Base-by-base conservation (phyloP, 2,329 filamentous ascomycete species). In the Aspergillus felis region DNA sequence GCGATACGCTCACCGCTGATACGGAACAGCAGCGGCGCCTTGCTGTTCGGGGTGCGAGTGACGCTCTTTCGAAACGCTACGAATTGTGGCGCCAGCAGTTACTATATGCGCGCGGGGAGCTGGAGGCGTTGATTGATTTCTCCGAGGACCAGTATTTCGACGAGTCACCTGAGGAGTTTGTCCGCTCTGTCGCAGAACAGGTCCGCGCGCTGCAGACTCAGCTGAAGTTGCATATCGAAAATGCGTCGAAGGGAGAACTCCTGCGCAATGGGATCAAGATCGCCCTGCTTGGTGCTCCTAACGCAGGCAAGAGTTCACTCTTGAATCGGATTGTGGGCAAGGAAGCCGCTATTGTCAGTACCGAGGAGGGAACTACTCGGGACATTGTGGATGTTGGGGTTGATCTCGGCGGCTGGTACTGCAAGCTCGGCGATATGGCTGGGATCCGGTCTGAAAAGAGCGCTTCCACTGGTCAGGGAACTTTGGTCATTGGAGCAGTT, bases 61-160 rank as follows among this genome's bases (percentile, higher is more conserved):
- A 87, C 24, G 76, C 81, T 0, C 79, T 97, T 12, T 86, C 90
- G 0, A 81, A 82, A 58, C 86, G 86, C 20, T 99, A 99, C 72
- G 92, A 97, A 64, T 68, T 68, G 9, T 99, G 94, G 94, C 86
- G 93, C 27, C 79, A 84, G 61, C 81, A 86, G 62, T 77, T 99
- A 20, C 79, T 97, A 6, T 82, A 88, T 61, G 92, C 92, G 9
- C 85, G 94, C 1, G 94, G 91, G 9, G 92, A 97, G 76, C 82
- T 99, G 42, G 94, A 99, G 75, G 94, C 94, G 0, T 77, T 99
- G 64, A 97, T 99, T 60, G 94, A 99, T 74, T 99, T 99, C 71
- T 89, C 91, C 1, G 94, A 99, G 72, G 94, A 97, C 68, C 93
- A 99, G 75, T 90, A 97, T 76, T 96, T 99, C 68, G 92, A 97